Evolutionary conservation across 1,139 yeast species (phyloP).

Genomic region (Saccharomyces hybrid): DNA sequence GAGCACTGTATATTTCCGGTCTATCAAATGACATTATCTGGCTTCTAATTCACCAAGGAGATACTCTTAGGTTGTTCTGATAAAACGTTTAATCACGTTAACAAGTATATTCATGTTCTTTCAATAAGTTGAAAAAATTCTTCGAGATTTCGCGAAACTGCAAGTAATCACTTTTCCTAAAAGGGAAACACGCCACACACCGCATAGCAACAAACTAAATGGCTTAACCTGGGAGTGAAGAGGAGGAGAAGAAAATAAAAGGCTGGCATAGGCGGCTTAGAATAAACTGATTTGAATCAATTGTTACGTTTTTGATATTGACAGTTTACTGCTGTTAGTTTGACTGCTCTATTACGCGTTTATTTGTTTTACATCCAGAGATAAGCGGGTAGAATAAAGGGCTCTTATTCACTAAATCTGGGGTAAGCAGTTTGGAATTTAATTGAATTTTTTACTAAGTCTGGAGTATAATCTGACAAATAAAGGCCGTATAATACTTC

Average conservation of each 20-base stretch:
- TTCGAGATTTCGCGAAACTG: background rate
- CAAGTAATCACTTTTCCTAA: background rate
- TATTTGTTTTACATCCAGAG: background rate
- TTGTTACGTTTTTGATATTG: background rate
- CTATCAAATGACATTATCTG: conserved; percentile 55
- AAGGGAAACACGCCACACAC: background rate
- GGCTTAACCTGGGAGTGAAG: background rate
- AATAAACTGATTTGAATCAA: background rate
- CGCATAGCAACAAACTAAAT: background rate
- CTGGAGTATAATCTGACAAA: background rate
- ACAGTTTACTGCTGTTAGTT: background rate
- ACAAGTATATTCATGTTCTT: background rate
- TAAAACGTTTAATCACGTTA: background rate
- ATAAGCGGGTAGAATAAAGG: background rate
- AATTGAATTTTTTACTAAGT: background rate
- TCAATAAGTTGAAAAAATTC: background rate
- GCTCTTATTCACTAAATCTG: background rate
- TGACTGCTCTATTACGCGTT: background rate
- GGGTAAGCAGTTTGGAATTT: background rate
- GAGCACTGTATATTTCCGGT: conserved; percentile 73
- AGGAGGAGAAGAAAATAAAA: background rate
- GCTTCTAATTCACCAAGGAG: background rate
- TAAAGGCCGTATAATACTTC: background rate
- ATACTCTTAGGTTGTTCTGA: background rate
- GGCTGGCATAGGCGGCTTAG: background rate